These are phyloP conservation scores for Aethionema arabicum DNA, from an alignment of 345 rosid species.

Conservation along the genomic window DNA sequence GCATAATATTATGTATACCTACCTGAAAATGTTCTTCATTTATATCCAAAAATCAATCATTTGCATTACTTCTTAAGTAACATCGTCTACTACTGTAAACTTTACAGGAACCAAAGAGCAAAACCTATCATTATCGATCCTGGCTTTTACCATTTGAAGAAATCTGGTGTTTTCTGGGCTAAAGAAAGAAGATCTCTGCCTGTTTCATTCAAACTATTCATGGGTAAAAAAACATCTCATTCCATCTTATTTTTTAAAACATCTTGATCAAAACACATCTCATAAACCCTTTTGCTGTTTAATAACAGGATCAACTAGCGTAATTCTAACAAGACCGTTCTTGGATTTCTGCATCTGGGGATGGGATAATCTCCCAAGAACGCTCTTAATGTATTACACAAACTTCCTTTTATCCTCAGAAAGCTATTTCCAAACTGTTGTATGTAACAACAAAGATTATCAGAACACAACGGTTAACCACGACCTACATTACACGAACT, in stretches of 20 bases:
- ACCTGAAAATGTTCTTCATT: constrained; percentile 15
- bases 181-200: constrained; percentile 86
- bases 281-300: not conserved
- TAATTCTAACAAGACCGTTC: constrained; percentile 71
- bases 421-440: constrained; percentile 89
- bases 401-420: constrained; percentile 79
- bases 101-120: constrained; percentile 71
- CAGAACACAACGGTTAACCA: constrained; percentile 88
- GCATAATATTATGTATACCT: constrained; percentile 33
- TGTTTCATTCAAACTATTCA: constrained; percentile 81
- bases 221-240: constrained; percentile 46
- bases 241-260: not conserved
- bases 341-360: constrained; percentile 92
- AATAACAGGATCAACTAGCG: constrained; percentile 71
- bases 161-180: constrained; percentile 83
- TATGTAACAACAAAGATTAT: constrained; percentile 87
- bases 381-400: constrained; percentile 84
- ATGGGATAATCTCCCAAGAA: constrained; percentile 96
- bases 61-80: constrained; percentile 1
- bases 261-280: constrained; percentile 41
- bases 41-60: not conserved
- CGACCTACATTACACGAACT: constrained; percentile 68
- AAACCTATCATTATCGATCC: constrained; percentile 90
- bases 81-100: constrained; percentile 1
- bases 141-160: constrained; percentile 79